phyloP scores from a whole-genome alignment of 805 yeast genomes.

The Wickerhamomyces ciferrii region DNA sequence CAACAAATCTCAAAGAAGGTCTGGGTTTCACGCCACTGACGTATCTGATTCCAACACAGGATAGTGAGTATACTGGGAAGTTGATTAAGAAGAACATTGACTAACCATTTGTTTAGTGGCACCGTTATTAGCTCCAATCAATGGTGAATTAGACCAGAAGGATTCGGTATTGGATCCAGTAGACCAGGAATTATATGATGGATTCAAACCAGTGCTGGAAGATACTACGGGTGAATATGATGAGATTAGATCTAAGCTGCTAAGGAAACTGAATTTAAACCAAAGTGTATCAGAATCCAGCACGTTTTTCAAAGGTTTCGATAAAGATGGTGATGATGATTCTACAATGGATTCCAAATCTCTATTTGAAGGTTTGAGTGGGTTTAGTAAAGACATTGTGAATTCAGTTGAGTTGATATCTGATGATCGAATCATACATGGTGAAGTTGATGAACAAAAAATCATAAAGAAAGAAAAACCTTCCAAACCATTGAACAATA shows the following conservation, averaged over 20 bases:
- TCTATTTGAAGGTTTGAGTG: slow-evolving; percentile 9
- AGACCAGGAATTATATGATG: background rate
- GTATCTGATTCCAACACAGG: slow-evolving; percentile 34
- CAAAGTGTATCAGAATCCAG: slow-evolving; percentile 1
- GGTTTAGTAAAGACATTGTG: background rate
- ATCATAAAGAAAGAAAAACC: too few species aligned
- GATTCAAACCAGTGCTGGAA: background rate
- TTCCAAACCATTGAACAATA: too few species aligned
- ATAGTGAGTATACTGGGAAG: slow-evolving; percentile 28
- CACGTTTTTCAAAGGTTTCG: slow-evolving; percentile 3
- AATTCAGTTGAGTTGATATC: background rate
- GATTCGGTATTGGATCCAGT: background rate
- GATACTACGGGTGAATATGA: background rate
- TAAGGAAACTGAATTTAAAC: background rate
- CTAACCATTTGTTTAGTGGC: slow-evolving; percentile 1
- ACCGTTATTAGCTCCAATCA: background rate
- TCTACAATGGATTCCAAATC: background rate
- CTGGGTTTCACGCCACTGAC: slow-evolving; percentile 30
- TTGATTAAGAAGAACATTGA: background rate
- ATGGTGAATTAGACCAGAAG: background rate
- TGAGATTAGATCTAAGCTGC: background rate
- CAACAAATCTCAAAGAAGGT: slow-evolving; percentile 20
- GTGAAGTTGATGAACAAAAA: too few species aligned
- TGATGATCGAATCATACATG: background rate
- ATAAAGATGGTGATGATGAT: background rate